Conservation (phyloP, 768 basidiomycete species). For the Termitomyces sp. region DNA sequence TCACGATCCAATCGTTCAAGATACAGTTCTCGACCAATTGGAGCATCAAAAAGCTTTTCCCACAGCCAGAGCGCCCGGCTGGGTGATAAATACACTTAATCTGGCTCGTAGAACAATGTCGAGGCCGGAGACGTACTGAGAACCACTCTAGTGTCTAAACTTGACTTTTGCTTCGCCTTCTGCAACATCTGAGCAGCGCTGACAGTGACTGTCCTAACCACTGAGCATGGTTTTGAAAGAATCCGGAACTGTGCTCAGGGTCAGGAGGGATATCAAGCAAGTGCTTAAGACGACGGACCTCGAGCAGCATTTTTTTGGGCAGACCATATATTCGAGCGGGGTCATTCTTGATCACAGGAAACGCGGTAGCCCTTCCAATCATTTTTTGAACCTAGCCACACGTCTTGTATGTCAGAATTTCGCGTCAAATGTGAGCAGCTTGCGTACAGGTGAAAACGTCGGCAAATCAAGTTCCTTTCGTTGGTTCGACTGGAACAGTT, state of each 20-base stretch:
- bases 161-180: constrained; percentile 40
- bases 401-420: constrained; percentile 8
- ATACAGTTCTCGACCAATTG: constrained; percentile 71
- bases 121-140: constrained; percentile 46
- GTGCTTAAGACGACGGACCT: constrained; percentile 42
- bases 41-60: constrained; percentile 75
- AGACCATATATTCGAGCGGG: constrained; percentile 65
- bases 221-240: constrained; percentile 64
- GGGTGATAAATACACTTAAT: constrained; percentile 12
- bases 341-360: constrained; percentile 38
- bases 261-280: not conserved
- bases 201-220: constrained; percentile 66
- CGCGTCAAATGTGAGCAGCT: constrained; percentile 7
- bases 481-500: constrained; percentile 34
- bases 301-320: constrained; percentile 63
- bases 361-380: constrained; percentile 42
- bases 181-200: constrained; percentile 50
- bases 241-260: constrained; percentile 56
- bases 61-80: constrained; percentile 74
- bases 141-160: constrained; percentile 50
- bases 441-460: constrained; percentile 37
- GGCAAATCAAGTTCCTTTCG: constrained; percentile 33
- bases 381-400: constrained; percentile 21
- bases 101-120: not conserved
- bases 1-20: constrained; percentile 68